A percentile compares a stretch with the other conserved stretches of the same genome.
Evolutionary conservation across 441 rosid species (phyloP).

Genomic region (Caryocar brasiliense): DNA sequence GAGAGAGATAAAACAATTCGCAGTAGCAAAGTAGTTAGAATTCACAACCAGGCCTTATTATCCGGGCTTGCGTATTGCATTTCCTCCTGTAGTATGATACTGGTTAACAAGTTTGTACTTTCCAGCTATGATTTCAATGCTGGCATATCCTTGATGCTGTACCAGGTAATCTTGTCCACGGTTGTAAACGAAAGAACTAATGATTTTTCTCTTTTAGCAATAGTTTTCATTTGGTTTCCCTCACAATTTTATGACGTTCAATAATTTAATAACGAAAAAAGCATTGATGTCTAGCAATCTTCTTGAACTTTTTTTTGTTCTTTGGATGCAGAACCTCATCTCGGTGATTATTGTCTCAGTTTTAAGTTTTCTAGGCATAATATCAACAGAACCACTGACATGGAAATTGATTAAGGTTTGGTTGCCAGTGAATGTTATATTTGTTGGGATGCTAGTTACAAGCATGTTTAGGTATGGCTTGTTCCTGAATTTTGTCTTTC

Average conservation of each 20-base stretch:
- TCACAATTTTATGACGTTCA: too few relatives aligned
- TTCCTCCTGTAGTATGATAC: slow-evolving; percentile 95
- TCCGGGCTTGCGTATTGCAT: slow-evolving; percentile 89
- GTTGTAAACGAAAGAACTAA: background rate
- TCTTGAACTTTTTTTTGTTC: slow-evolving; percentile 5
- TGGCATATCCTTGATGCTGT: slow-evolving; percentile 88
- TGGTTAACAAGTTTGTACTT: slow-evolving; percentile 89
- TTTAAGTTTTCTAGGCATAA: slow-evolving; percentile 58
- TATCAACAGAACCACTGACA: slow-evolving; percentile 81
- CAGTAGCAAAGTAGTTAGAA: slow-evolving; percentile 27
- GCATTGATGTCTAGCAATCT: slow-evolving; percentile 5
- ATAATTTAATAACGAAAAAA: too few relatives aligned
- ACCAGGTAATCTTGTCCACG: slow-evolving; percentile 58
- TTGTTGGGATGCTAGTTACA: slow-evolving; percentile 96
- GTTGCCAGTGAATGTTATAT: slow-evolving; percentile 90
- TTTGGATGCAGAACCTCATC: slow-evolving; percentile 69
- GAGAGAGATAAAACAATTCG: slow-evolving; percentile 40
- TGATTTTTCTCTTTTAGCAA: background rate
- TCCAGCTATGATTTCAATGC: slow-evolving; percentile 91
- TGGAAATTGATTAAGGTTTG: slow-evolving; percentile 80
- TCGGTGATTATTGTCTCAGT: slow-evolving; percentile 68
- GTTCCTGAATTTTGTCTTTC: slow-evolving; percentile 1
- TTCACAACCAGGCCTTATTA: slow-evolving; percentile 71
- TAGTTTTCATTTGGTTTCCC: too few relatives aligned
- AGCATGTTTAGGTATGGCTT: slow-evolving; percentile 91